Evolutionary conservation across 2,329 filamentous ascomycete species (phyloP).

Genomic region (Didymella arachidicola): DNA sequence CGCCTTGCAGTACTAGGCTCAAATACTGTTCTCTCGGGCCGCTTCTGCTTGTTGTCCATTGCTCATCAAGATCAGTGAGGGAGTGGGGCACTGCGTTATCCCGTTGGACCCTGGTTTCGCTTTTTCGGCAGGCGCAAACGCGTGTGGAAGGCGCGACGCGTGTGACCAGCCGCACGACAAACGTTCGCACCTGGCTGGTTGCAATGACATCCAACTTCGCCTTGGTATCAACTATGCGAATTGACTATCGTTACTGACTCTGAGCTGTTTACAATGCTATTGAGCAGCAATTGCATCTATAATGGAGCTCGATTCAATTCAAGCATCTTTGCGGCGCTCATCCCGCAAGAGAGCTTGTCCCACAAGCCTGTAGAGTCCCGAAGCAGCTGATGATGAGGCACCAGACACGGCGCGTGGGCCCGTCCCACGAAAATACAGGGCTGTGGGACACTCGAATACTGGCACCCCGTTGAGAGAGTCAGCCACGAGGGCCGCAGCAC

Average conservation of each 20-base stretch:
- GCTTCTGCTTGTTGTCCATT: neutral
- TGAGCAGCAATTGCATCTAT: neutral
- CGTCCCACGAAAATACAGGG: constrained; percentile 1
- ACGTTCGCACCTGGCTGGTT: neutral
- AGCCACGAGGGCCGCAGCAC: neutral
- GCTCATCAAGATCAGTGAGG: neutral
- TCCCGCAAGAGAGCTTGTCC: constrained; percentile 3
- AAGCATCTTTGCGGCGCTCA: constrained; percentile 1
- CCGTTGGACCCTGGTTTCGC: neutral
- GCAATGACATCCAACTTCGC: neutral
- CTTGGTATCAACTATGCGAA: neutral
- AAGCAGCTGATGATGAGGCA: neutral
- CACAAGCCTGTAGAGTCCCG: neutral
- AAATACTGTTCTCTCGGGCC: neutral
- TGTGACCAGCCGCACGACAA: neutral
- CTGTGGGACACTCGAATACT: neutral
- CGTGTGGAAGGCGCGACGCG: constrained; percentile 9
- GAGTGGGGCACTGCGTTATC: neutral
- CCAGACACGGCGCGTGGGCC: neutral
- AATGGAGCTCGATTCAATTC: constrained; percentile 1
- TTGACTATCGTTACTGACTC: neutral
- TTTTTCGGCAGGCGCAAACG: neutral
- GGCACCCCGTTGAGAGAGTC: constrained; percentile 1
- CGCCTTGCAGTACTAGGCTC: neutral
- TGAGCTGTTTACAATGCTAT: neutral